phyloP scores from a whole-genome alignment of 208 protist genomes.

The Leptomonas pyrrhocoris region DNA sequence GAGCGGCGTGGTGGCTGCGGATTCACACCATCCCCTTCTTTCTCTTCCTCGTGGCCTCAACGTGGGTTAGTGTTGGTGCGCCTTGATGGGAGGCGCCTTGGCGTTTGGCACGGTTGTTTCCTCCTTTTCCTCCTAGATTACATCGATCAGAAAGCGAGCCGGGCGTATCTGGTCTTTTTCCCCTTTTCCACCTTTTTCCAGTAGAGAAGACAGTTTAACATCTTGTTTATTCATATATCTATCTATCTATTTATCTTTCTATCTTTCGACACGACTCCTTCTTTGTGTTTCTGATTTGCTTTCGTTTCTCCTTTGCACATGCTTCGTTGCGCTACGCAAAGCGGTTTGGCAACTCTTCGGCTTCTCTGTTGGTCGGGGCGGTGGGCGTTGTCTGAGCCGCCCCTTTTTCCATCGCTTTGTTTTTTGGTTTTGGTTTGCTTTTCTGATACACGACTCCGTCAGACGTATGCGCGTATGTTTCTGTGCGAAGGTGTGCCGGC shows the following conservation, averaged over 20 bases:
- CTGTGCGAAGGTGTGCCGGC: not conserved
- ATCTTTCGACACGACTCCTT: too few species aligned
- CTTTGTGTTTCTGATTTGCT: not conserved
- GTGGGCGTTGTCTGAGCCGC: too few species aligned
- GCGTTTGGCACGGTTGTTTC: too few species aligned
- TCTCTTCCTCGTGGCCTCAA: conserved; percentile 2
- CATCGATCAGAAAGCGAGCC: conserved; percentile 1
- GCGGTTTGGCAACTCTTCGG: not conserved
- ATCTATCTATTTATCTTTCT: not conserved
- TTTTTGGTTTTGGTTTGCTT: not conserved
- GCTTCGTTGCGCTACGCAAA: too few species aligned
- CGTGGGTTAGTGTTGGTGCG: too few species aligned
- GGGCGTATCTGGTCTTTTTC: not conserved
- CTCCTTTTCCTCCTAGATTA: conserved; percentile 17
- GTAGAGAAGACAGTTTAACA: conserved; percentile 17
- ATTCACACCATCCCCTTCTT: conserved; percentile 16
- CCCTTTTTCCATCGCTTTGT: not conserved
- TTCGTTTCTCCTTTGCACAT: not conserved
- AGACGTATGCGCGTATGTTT: not conserved
- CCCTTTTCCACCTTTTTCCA: not conserved
- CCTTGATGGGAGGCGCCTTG: too few species aligned
- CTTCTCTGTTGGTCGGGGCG: not conserved
- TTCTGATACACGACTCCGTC: not conserved
- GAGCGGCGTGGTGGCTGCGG: too few species aligned
- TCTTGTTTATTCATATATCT: not conserved